A percentile compares a stretch with the other conserved stretches of the same genome.
Conservation (phyloP, 495 filamentous ascomycete genomes). For the Penicillium cinerascens region DNA sequence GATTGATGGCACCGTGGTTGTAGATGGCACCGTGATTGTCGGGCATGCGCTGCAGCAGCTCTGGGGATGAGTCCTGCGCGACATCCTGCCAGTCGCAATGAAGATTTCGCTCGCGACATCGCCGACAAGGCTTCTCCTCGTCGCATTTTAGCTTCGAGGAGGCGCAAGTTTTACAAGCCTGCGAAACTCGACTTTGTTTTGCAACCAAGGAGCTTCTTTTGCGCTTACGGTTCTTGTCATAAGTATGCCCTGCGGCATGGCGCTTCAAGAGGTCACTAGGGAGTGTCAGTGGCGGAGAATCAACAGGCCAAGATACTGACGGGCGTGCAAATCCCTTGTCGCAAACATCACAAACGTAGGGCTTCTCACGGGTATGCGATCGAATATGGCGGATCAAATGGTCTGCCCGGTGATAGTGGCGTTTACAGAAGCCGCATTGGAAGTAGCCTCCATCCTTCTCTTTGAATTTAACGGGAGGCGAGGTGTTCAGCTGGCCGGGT, state of each 20-base stretch:
- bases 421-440: conserved; percentile 53
- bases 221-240: conserved; percentile 40
- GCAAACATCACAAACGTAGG: conserved; percentile 47
- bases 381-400: conserved; percentile 56
- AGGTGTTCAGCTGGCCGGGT: conserved; percentile 6
- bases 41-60: conserved; percentile 14
- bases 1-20: neutral
- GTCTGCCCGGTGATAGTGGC: conserved; percentile 52
- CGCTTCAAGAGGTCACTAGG: conserved; percentile 50
- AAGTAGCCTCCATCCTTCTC: conserved; percentile 35
- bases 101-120: conserved; percentile 45
- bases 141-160: conserved; percentile 54
- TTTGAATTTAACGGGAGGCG: conserved; percentile 19
- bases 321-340: conserved; percentile 53
- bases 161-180: conserved; percentile 52
- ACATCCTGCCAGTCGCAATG: conserved; percentile 43
- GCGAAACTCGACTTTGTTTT: conserved; percentile 50
- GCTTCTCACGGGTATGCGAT: conserved; percentile 56
- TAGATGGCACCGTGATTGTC: too few species aligned
- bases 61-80: conserved; percentile 19
- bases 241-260: conserved; percentile 50
- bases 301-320: conserved; percentile 16
- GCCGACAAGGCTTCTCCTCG: conserved; percentile 46
- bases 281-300: neutral
- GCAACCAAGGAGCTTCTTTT: conserved; percentile 41